These are phyloP conservation scores for Delonix regia DNA, from an alignment of 306 rosid genomes.

Conservation along the genomic window DNA sequence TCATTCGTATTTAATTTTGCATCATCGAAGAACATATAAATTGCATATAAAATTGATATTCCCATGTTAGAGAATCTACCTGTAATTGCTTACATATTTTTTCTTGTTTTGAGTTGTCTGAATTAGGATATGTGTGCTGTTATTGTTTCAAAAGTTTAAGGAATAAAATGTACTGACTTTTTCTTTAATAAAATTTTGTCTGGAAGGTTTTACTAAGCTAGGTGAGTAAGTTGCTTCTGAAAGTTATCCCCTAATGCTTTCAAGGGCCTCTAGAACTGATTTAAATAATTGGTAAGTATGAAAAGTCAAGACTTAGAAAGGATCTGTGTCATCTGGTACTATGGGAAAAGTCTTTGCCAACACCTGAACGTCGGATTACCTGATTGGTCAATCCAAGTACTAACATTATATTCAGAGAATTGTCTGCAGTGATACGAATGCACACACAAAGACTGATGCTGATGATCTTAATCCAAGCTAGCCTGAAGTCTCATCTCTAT, in stretches of 20 bases:
- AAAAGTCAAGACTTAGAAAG: constrained; percentile 10
- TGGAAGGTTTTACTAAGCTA: constrained; percentile 9
- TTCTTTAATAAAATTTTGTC: background rate
- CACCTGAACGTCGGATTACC: constrained; percentile 12
- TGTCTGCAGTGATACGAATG: too few relatives aligned
- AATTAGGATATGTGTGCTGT: background rate
- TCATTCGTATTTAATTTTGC: background rate
- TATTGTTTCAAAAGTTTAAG: constrained; percentile 9
- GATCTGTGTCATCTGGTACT: constrained; percentile 7
- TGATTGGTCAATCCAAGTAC: background rate
- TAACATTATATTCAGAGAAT: background rate
- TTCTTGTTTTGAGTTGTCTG: constrained; percentile 17
- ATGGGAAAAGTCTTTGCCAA: background rate
- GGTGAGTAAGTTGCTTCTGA: constrained; percentile 2
- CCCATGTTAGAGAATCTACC: background rate
- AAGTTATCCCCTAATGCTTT: background rate
- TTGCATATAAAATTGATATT: constrained; percentile 17
- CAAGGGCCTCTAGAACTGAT: background rate
- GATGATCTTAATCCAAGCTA: background rate
- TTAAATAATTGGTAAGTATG: constrained; percentile 3
- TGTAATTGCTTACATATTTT: background rate
- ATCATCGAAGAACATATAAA: background rate
- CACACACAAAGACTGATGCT: background rate
- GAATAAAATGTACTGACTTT: background rate
- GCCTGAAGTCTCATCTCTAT: background rate